Conservation (phyloP, 768 basidiomycete genomes). For the Hygrophorus pudorinus region DNA sequence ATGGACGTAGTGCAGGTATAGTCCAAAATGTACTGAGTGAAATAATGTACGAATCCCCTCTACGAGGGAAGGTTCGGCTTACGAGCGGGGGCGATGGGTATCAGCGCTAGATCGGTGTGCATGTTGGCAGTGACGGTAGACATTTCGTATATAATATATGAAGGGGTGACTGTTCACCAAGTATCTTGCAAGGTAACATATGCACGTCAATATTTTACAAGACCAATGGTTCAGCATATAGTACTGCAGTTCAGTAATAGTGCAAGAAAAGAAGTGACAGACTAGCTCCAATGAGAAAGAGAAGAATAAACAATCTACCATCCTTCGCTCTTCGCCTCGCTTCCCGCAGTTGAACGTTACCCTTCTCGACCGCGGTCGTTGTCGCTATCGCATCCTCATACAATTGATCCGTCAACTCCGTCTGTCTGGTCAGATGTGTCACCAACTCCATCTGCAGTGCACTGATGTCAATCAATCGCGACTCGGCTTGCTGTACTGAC, state of each 20-base stretch:
- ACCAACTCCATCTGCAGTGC: slow-evolving; percentile 89
- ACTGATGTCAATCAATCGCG: slow-evolving; percentile 86
- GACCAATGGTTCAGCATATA: slow-evolving; percentile 1
- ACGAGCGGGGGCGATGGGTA: too few species aligned
- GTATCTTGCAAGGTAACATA: too few species aligned
- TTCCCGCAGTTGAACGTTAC: slow-evolving; percentile 84
- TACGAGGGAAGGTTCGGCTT: too few species aligned
- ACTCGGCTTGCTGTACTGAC: slow-evolving; percentile 87
- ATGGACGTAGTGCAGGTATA: too few species aligned
- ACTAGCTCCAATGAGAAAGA: slow-evolving; percentile 89
- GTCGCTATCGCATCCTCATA: slow-evolving; percentile 92
- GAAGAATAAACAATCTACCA: slow-evolving; percentile 77
- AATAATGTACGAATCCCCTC: too few species aligned
- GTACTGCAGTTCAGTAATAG: slow-evolving; percentile 42
- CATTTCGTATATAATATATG: too few species aligned
- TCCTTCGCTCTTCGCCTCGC: slow-evolving; percentile 83
- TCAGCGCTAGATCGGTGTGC: too few species aligned
- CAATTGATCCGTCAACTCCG: slow-evolving; percentile 85
- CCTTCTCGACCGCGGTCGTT: slow-evolving; percentile 77
- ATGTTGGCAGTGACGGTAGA: slow-evolving; percentile 1
- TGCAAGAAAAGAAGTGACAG: slow-evolving; percentile 89
- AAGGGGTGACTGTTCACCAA: too few species aligned
- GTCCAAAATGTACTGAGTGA: too few species aligned
- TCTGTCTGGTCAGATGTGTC: slow-evolving; percentile 78
- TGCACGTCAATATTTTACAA: too few species aligned